phyloP scores from a whole-genome alignment of 331 rosid species.

The Quercus phellos region DNA sequence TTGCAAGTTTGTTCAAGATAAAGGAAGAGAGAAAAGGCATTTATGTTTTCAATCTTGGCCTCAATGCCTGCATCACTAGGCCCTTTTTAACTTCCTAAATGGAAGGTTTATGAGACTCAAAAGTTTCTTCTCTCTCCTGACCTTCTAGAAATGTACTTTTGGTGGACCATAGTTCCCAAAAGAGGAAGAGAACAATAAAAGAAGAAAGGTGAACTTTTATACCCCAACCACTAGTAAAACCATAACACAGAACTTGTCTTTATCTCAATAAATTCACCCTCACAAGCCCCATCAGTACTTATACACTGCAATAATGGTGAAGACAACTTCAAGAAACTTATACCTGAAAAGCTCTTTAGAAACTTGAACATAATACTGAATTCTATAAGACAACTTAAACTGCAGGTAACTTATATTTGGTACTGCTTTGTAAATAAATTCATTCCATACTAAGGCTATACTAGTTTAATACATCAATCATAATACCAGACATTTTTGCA shows the following conservation, averaged over 20 bases:
- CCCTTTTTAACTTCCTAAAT: too few species aligned
- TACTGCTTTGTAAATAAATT: background rate
- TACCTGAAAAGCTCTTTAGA: background rate
- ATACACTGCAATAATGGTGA: background rate
- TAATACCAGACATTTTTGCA: background rate
- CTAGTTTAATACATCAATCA: background rate
- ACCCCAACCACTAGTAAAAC: background rate
- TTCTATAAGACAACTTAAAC: background rate
- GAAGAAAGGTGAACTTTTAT: background rate
- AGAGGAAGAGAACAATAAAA: background rate
- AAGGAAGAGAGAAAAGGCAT: background rate
- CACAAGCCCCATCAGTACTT: background rate
- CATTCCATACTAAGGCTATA: background rate
- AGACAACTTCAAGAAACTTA: background rate
- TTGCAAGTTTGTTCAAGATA: background rate
- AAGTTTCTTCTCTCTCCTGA: too few species aligned
- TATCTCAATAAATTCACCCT: background rate
- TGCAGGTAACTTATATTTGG: background rate
- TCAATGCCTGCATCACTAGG: too few species aligned
- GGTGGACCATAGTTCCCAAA: background rate
- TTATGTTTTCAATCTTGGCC: background rate
- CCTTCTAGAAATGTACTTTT: background rate
- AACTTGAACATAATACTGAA: too few species aligned
- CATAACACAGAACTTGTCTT: background rate
- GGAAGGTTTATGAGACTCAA: too few species aligned